These are phyloP conservation scores for Coleophoma cylindrospora DNA, from an alignment of 2,329 filamentous ascomycete species.

Conservation along the genomic window DNA sequence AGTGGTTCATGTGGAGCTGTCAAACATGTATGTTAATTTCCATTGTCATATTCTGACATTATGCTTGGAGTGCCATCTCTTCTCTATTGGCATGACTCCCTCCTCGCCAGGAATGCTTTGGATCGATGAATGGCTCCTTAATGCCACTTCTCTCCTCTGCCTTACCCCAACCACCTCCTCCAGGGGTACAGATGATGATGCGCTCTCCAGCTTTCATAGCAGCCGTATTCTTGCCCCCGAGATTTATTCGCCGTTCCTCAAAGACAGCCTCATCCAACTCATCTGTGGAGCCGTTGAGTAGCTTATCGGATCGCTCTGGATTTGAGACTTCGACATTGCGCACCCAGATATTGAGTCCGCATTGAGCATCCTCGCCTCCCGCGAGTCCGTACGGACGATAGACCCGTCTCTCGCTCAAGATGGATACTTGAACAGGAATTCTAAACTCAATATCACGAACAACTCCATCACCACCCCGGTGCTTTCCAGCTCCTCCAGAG, in stretches of 20 bases:
- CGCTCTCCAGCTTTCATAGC: conserved; percentile 71
- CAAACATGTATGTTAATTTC: no score
- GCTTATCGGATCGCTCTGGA: conserved; percentile 38
- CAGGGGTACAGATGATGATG: conserved; percentile 73
- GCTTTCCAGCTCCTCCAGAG: conserved; percentile 60
- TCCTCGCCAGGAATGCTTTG: conserved; percentile 52
- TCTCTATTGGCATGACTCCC: conserved; percentile 53
- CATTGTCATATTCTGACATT: neutral
- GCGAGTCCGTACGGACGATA: conserved; percentile 77
- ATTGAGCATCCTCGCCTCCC: conserved; percentile 73
- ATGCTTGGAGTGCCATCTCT: conserved; percentile 54
- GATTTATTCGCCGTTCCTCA: conserved; percentile 59
- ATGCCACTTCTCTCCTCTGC: conserved; percentile 51
- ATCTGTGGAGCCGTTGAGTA: conserved; percentile 18
- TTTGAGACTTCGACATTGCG: conserved; percentile 59
- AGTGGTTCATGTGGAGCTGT: no score
- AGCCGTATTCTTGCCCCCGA: conserved; percentile 77
- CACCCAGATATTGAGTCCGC: conserved; percentile 86
- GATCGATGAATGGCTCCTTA: conserved; percentile 47
- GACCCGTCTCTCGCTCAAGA: conserved; percentile 72
- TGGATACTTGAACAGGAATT: conserved; percentile 71
- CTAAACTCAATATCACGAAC: conserved; percentile 78
- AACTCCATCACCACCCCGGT: conserved; percentile 71
- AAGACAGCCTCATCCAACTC: conserved; percentile 35
- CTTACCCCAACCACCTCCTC: conserved; percentile 72